A percentile compares a stretch with the other conserved stretches of the same genome.
Conservation (phyloP, 768 basidiomycete genomes). For the Ramaria rubella region DNA sequence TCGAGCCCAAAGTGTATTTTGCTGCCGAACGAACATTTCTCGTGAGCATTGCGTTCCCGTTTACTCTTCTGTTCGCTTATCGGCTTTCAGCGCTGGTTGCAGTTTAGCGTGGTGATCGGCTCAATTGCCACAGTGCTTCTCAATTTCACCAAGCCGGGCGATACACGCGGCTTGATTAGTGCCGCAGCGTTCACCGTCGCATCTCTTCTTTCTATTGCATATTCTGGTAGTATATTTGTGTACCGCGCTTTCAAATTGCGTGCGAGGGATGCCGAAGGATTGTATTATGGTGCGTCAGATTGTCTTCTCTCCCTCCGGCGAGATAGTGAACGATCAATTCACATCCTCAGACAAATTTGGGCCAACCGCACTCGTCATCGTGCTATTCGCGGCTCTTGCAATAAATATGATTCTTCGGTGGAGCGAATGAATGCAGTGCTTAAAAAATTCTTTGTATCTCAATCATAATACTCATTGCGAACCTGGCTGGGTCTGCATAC, state of each 20-base stretch:
- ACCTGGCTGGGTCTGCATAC: no score
- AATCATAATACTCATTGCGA: no score
- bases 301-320: not conserved
- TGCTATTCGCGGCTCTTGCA: constrained; percentile 61
- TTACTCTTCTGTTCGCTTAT: constrained; percentile 2
- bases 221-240: constrained; percentile 75
- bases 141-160: constrained; percentile 72
- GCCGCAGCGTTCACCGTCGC: constrained; percentile 84
- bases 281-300: constrained; percentile 50
- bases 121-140: constrained; percentile 85
- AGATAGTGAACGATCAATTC: not conserved
- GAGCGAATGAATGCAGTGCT: constrained; percentile 6
- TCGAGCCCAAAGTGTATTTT: constrained; percentile 98
- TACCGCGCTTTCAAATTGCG: constrained; percentile 67
- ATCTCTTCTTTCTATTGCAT: constrained; percentile 84
- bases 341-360: constrained; percentile 63
- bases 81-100: constrained; percentile 71
- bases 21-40: constrained; percentile 92
- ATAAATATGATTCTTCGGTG: constrained; percentile 67
- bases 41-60: constrained; percentile 43
- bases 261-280: constrained; percentile 62
- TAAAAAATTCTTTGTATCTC: no score
- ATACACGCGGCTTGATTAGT: constrained; percentile 74
- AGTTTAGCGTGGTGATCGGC: constrained; percentile 80
- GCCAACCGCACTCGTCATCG: constrained; percentile 65